Evolutionary conservation across 2,329 filamentous ascomycete genomes (phyloP).

Genomic region (Penicillium vulpinum): DNA sequence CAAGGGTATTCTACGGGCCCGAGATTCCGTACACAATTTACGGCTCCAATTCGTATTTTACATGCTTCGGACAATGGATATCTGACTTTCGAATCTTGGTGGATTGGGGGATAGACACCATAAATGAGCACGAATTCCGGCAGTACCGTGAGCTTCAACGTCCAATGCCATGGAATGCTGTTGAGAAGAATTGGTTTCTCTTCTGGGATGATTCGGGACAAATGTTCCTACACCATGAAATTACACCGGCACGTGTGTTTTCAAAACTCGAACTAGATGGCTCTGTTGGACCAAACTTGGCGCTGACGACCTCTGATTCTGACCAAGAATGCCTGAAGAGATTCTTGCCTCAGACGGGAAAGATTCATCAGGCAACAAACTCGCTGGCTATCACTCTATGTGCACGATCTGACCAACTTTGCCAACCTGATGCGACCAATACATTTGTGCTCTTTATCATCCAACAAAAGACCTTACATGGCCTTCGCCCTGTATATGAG

Average conservation of each 20-base stretch:
- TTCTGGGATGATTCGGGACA: constrained; percentile 57
- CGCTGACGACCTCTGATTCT: constrained; percentile 32
- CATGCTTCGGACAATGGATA: constrained; percentile 60
- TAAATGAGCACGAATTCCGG: constrained; percentile 40
- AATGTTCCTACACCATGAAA: constrained; percentile 56
- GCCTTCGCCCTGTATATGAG: constrained; percentile 56
- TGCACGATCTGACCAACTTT: constrained; percentile 47
- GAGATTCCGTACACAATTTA: constrained; percentile 53
- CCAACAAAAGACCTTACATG: constrained; percentile 55
- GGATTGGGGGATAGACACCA: constrained; percentile 42
- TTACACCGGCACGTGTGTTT: constrained; percentile 53
- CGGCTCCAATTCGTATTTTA: constrained; percentile 56
- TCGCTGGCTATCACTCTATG: constrained; percentile 59
- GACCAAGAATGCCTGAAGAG: constrained; percentile 52
- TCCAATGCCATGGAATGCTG: constrained; percentile 43
- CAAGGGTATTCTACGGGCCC: constrained; percentile 59
- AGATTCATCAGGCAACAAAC: constrained; percentile 62
- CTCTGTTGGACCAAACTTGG: constrained; percentile 51
- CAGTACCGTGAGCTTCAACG: constrained; percentile 54
- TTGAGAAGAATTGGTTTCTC: constrained; percentile 65
- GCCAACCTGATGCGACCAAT: constrained; percentile 47
- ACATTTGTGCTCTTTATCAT: constrained; percentile 58
- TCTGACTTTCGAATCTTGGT: constrained; percentile 55
- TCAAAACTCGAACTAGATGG: constrained; percentile 50
- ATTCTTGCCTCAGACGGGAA: constrained; percentile 52